These are phyloP conservation scores for Diplodia seriata DNA, from an alignment of 2,329 filamentous ascomycete species.

Conservation along the genomic window DNA sequence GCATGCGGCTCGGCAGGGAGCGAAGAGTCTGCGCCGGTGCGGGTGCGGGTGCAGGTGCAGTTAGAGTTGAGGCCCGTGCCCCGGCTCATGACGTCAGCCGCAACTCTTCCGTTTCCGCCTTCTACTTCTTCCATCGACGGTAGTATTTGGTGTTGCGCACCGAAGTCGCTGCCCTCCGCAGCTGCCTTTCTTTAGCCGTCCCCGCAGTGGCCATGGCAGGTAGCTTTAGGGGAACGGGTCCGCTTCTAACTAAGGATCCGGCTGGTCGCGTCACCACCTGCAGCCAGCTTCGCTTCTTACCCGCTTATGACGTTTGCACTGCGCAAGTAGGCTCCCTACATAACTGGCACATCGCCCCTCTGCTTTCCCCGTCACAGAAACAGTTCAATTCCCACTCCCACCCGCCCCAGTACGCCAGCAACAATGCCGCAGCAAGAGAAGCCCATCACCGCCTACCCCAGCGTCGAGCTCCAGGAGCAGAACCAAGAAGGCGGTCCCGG, in stretches of 20 bases:
- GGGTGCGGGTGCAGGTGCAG: too few relatives aligned
- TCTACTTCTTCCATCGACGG: not conserved
- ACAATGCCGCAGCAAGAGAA: slow-evolving; percentile 35
- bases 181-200: not conserved
- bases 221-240: not conserved
- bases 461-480: slow-evolving; percentile 39
- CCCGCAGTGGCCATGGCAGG: not conserved
- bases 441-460: slow-evolving; percentile 39
- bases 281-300: not conserved
- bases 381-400: not conserved
- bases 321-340: not conserved
- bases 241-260: not conserved
- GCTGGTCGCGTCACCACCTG: not conserved
- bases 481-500: slow-evolving; percentile 43
- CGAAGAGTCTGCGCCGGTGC: too few relatives aligned
- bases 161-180: not conserved
- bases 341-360: not conserved
- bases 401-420: too few relatives aligned
- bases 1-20: too few relatives aligned
- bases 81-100: not conserved
- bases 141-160: not conserved
- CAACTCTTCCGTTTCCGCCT: not conserved
- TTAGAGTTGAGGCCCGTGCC: too few relatives aligned
- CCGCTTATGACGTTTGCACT: slow-evolving; percentile 4
- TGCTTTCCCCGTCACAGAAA: not conserved